Evolutionary conservation across 2,329 filamentous ascomycete genomes (phyloP), one percentile per base, ranked within the genome.

Genomic region (Trichoderma pleuroti): DNA sequence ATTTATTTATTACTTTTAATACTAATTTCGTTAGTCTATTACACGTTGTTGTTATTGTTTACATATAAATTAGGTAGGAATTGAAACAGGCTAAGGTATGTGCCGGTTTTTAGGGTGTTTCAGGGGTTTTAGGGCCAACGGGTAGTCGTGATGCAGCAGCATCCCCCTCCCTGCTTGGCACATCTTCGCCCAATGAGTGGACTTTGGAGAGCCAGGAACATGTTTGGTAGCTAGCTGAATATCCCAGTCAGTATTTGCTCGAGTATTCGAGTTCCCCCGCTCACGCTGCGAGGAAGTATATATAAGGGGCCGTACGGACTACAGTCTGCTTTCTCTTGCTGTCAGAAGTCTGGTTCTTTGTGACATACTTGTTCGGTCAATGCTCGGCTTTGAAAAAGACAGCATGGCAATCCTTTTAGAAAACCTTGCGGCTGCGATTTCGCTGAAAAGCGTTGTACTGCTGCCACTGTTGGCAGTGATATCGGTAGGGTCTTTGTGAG

Each of bases 91-190:
- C n/a, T n/a, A n/a, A n/a, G n/a, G n/a, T n/a, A n/a, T n/a, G n/a
- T n/a, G n/a, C n/a, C n/a, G n/a, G n/a, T n/a, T n/a, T n/a, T n/a
- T n/a, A n/a, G n/a, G n/a, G n/a, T n/a, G n/a, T n/a, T n/a, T n/a
- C n/a, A n/a, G n/a, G n/a, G n/a, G n/a, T n/a, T n/a, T n/a, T n/a
- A n/a, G n/a, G n/a, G n/a, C n/a, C n/a, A n/a, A n/a, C n/a, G n/a
- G n/a, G n/a, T 64, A 49, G 39, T 64, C 39, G 61, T 64, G 61
- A 64, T 32, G 61, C 39, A 18, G 39, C 39, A 39, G 39, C 39
- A 16, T 24, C 39, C 11, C 11, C n/a, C 16, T 28, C 61, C 26
- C 61, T 26, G 39, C 39, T 32, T 21, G 42, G n/a, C 11, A 18
- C 7, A 49, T 12, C 32, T 32, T 32, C 28, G 39, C 39, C 39